Conservation (phyloP, 1,284 basidiomycete species). For the Marasmius fiardii region DNA sequence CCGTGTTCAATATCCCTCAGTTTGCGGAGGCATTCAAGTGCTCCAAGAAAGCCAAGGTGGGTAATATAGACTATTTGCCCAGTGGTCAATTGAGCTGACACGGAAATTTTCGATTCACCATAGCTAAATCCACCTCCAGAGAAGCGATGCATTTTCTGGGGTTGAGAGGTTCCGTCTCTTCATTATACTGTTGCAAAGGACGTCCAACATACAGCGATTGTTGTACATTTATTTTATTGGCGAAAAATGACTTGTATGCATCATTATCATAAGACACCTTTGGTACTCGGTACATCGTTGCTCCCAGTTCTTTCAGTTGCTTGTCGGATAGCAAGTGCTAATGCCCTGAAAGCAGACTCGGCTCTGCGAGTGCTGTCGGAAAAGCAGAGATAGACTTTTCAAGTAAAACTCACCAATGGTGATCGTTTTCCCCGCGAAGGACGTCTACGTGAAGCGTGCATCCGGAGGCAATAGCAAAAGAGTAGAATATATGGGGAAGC, state of each 20-base stretch:
- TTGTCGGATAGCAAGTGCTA: conserved; percentile 93
- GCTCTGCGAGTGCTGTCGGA: conserved; percentile 48
- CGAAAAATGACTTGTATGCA: not conserved
- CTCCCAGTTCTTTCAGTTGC: conserved; percentile 90
- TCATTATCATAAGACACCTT: conserved; percentile 69
- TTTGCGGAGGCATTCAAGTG: conserved; percentile 80
- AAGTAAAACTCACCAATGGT: conserved; percentile 75
- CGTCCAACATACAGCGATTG: not conserved
- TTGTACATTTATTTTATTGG: conserved; percentile 1
- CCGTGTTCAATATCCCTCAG: conserved; percentile 75
- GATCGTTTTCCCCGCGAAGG: conserved; percentile 94
- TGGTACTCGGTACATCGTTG: conserved; percentile 94
- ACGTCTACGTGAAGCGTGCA: conserved; percentile 93
- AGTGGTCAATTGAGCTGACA: not conserved
- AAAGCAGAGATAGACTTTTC: conserved; percentile 5
- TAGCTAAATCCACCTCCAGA: conserved; percentile 67
- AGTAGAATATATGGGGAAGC: conserved; percentile 94
- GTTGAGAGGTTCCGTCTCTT: not conserved
- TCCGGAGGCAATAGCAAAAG: conserved; percentile 90
- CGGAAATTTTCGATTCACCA: not conserved
- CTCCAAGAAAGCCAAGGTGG: conserved; percentile 63
- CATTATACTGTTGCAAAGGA: not conserved
- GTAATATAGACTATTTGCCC: conserved; percentile 13
- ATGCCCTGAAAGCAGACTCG: conserved; percentile 97
- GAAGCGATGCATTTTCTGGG: conserved; percentile 66